Evolutionary conservation across 2,329 filamentous ascomycete genomes (phyloP), one percentile per base, ranked within the genome.

Genomic region (Diaporthe citri): DNA sequence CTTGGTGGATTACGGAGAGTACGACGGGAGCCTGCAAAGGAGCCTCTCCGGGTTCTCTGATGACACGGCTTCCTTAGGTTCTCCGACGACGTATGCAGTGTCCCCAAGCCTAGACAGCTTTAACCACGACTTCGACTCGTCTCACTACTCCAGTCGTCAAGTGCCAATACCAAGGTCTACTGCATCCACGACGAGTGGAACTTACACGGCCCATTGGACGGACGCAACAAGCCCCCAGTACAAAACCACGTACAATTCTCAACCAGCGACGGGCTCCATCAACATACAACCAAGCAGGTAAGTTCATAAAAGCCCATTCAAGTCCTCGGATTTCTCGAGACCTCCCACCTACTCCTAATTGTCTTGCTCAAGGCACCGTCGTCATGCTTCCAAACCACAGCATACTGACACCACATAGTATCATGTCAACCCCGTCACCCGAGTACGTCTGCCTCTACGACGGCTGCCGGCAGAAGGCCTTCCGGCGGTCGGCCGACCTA

Each of bases 401-500:
- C 12, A 28, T 39, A 22, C 74, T 73, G 20, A 75, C 60, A 69
- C 2, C 8, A 31, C 8, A 60, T 28, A 75, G 60, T 36, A 25
- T 25, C n/a, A 57, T 69, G 48, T 39, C 48, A 17, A 70, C 20
- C 22, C 60, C 43, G 7, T 17, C 43, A 20, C 60, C 71, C 34
- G 72, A 70, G 9, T 81, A 84, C 71, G 80, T 77, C 43, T 89
- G 87, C 78, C 81, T 84, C 12, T 77, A 80, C 43, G 80, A 81
- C 10, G 83, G 82, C 34, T 91, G 89, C 82, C 81, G 80, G 41
- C 81, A 83, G 41, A 84, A 84, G 69, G 83, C 84, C 1, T 91
- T 90, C 80, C 85, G 85, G 79, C 86, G 90, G 43, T 84, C 85
- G 71, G 89, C 89, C 15, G 90, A 91, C 80, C 86, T 90, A 13